Percentiles rank a stretch among this genome's conserved stretches.
Conservation (phyloP, 1,284 basidiomycete species). For the Ustilago crameri region DNA sequence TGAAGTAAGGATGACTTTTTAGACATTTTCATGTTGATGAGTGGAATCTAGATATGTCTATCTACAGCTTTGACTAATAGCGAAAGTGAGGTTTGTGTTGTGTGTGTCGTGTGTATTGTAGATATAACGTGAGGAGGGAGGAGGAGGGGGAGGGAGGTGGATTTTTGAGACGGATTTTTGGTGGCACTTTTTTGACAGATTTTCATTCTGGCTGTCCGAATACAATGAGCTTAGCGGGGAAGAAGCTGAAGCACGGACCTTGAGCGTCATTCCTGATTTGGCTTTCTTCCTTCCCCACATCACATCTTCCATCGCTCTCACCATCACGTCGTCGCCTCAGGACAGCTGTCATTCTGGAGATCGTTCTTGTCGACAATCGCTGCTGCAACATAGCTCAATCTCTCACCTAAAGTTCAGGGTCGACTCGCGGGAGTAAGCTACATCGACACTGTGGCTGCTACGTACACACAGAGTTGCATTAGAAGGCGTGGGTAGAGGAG, state of each 20-base stretch:
- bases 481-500: conserved; percentile 13
- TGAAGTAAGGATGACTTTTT: too few species aligned
- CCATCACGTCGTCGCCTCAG: background rate
- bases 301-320: background rate
- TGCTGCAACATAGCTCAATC: too few species aligned
- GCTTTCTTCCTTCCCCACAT: background rate
- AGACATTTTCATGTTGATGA: background rate
- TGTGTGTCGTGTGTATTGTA: too few species aligned
- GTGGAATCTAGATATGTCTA: background rate
- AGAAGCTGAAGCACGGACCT: conserved; percentile 17
- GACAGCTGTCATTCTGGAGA: too few species aligned
- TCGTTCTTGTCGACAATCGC: too few species aligned
- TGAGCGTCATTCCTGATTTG: background rate
- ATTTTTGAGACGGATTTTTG: background rate
- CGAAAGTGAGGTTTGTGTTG: too few species aligned
- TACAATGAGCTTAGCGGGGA: too few species aligned
- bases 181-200: background rate
- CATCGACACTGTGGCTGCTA: conserved; percentile 18
- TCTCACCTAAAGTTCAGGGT: too few species aligned
- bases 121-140: background rate
- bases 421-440: too few species aligned
- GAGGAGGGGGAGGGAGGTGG: conserved; percentile 3
- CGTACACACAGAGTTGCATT: background rate
- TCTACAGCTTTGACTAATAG: background rate
- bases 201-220: background rate